A percentile compares a stretch with the other conserved stretches of the same genome.
Conservation (phyloP, 176 grass and related monocot species). For the Aegilops sharonensis region DNA sequence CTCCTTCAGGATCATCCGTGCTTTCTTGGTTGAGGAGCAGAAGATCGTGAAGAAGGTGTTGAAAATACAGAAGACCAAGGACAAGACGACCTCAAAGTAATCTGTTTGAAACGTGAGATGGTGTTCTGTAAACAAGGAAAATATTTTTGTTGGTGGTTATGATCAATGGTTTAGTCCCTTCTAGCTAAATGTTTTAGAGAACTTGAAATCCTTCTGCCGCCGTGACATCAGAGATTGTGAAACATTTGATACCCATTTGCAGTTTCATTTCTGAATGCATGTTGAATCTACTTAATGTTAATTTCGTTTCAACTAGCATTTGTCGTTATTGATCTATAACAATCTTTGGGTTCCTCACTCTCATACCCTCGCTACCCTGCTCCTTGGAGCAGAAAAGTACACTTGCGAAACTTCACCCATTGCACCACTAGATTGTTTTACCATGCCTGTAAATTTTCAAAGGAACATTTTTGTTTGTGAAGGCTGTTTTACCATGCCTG, state of each 20-base stretch:
- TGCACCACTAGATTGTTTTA: no score
- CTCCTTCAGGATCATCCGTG: conserved; percentile 70
- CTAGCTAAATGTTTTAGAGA: conserved; percentile 53
- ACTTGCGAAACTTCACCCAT: no score
- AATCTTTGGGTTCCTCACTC: no score
- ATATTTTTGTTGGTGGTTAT: conserved; percentile 61
- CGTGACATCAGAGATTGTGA: conserved; percentile 47
- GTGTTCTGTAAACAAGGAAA: conserved; percentile 48
- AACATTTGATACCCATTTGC: conserved; percentile 37
- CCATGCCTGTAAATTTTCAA: no score
- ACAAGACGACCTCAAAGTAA: conserved; percentile 64
- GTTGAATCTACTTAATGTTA: conserved; percentile 22
- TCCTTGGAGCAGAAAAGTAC: no score
- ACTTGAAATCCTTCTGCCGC: conserved; percentile 31
- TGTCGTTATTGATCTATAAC: background rate
- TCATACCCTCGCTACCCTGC: no score
- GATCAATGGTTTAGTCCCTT: conserved; percentile 51
- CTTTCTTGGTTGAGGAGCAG: conserved; percentile 96
- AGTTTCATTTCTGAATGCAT: conserved; percentile 47
- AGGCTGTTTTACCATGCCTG: no score
- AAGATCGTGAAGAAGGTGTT: conserved; percentile 99
- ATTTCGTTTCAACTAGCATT: conserved; percentile 9
- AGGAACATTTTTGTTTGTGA: no score
- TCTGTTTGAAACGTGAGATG: background rate
- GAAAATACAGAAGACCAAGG: conserved; percentile 89